These are phyloP conservation scores for Amanita pseudoporphyria DNA, from an alignment of 768 basidiomycete genomes.

Conservation along the genomic window DNA sequence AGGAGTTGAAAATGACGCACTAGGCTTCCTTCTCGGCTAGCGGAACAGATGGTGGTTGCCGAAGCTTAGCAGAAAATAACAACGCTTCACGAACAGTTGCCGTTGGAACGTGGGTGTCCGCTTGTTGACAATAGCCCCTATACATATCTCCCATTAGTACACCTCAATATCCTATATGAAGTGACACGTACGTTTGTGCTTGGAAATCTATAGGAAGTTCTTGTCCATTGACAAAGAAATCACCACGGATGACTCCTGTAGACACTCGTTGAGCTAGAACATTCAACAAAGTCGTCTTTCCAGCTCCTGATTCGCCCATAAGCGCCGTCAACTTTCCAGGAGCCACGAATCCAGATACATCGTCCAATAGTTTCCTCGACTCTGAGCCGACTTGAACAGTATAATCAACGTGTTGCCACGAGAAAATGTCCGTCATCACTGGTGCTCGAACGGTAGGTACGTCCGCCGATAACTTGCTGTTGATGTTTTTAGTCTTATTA, in stretches of 20 bases:
- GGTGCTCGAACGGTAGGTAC: conserved; percentile 30
- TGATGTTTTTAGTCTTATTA: conserved; percentile 5
- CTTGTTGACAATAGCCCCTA: conserved; percentile 75
- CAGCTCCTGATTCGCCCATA: conserved; percentile 53
- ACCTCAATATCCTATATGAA: background rate
- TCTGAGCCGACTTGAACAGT: conserved; percentile 45
- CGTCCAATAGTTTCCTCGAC: conserved; percentile 45
- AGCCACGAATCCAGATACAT: conserved; percentile 73
- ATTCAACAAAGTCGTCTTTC: conserved; percentile 54
- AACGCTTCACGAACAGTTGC: conserved; percentile 77
- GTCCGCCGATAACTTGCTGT: conserved; percentile 14
- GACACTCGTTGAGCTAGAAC: conserved; percentile 42
- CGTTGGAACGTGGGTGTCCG: conserved; percentile 68
- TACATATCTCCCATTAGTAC: background rate
- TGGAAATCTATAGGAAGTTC: conserved; percentile 46
- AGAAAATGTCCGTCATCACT: conserved; percentile 59
- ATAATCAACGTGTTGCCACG: conserved; percentile 70
- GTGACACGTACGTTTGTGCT: conserved; percentile 38
- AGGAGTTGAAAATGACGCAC: conserved; percentile 27
- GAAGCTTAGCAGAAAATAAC: conserved; percentile 67
- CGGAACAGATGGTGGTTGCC: conserved; percentile 61
- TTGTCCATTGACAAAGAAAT: conserved; percentile 47
- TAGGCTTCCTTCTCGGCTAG: conserved; percentile 70
- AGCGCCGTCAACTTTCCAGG: conserved; percentile 75
- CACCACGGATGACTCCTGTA: conserved; percentile 40